Conservation (phyloP, 768 basidiomycete species). For the Lactarius sp. region DNA sequence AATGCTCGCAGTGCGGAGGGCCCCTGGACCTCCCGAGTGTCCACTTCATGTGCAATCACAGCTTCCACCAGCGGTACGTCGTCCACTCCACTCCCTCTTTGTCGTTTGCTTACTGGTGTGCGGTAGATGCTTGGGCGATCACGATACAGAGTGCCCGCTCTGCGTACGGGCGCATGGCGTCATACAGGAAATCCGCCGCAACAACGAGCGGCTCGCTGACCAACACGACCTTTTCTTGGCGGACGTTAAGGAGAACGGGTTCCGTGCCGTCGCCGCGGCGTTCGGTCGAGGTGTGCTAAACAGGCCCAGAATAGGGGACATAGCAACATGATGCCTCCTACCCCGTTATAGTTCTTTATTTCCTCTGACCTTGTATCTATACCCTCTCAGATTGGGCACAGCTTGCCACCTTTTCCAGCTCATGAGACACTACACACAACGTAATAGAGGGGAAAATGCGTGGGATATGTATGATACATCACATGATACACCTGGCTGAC, state of each 20-base stretch:
- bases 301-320: constrained; percentile 26
- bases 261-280: constrained; percentile 62
- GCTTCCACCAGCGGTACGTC: constrained; percentile 85
- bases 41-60: constrained; percentile 98
- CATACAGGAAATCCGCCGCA: constrained; percentile 82
- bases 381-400: not conserved
- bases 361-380: not conserved
- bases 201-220: constrained; percentile 79
- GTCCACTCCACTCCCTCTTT: not conserved
- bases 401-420: not conserved
- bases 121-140: constrained; percentile 77
- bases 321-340: not conserved
- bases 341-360: not conserved
- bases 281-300: constrained; percentile 64
- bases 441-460: not conserved
- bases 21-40: constrained; percentile 90
- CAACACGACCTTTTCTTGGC: constrained; percentile 77
- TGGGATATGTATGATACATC: constrained; percentile 12
- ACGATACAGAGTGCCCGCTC: constrained; percentile 85
- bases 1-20: constrained; percentile 85
- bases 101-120: not conserved
- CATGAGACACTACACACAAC: not conserved
- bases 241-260: constrained; percentile 67
- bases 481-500: not conserved
- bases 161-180: constrained; percentile 86